Percentiles rank a stretch among this genome's conserved stretches.
These are phyloP conservation scores for Saccharum spontaneum DNA, from an alignment of 176 grass and related monocot genomes.

Conservation along the genomic window DNA sequence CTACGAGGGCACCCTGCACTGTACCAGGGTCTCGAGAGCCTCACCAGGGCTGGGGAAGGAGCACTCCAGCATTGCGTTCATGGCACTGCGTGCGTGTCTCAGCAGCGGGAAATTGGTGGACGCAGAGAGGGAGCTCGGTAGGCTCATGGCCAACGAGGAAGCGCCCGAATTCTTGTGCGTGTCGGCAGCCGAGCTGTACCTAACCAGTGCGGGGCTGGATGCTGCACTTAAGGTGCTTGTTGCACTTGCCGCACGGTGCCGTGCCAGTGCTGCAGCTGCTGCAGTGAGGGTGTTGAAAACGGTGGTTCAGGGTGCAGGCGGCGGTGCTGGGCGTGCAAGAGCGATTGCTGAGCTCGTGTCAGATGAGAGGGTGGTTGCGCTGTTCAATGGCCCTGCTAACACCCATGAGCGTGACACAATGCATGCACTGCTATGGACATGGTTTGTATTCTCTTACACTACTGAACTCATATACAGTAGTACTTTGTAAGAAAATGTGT, in stretches of 20 bases:
- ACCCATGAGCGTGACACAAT: constrained; percentile 62
- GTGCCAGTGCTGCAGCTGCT: constrained; percentile 40
- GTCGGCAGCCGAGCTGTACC: constrained; percentile 70
- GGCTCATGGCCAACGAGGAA: constrained; percentile 60
- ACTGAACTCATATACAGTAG: neutral
- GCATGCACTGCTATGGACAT: constrained; percentile 89
- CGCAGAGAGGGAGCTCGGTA: constrained; percentile 72
- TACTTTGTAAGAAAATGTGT: constrained; percentile 2
- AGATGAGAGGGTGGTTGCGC: constrained; percentile 71
- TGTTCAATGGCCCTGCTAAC: constrained; percentile 58
- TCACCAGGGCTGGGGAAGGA: constrained; percentile 40
- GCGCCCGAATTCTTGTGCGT: constrained; percentile 60
- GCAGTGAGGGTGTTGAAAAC: constrained; percentile 65
- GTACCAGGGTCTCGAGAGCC: constrained; percentile 50
- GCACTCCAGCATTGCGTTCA: constrained; percentile 72
- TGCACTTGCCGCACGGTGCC: constrained; percentile 58
- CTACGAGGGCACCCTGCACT: constrained; percentile 74
- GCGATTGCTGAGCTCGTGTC: constrained; percentile 72
- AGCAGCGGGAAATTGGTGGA: constrained; percentile 61
- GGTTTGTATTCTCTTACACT: constrained; percentile 48
- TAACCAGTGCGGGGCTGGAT: constrained; percentile 56
- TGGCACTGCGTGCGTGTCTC: constrained; percentile 64
- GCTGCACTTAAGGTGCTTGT: constrained; percentile 58
- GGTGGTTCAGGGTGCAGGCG: constrained; percentile 55
- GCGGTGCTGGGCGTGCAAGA: constrained; percentile 40